phyloP scores from a whole-genome alignment of 768 basidiomycete species.

The Dacryopinax spathularia region DNA sequence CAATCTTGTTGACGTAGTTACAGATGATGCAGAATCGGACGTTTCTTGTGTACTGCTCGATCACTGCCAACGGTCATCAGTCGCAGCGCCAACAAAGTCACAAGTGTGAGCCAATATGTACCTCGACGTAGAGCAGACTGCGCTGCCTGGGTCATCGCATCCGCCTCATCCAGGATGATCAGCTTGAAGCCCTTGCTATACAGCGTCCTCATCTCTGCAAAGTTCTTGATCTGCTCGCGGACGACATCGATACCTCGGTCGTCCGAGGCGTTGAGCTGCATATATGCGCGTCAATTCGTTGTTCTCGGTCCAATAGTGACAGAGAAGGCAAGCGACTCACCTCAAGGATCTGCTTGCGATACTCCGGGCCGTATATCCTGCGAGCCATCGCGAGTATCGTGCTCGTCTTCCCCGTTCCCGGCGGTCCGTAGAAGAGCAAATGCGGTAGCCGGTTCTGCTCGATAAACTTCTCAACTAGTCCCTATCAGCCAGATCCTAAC shows the following conservation, averaged over 20 bases:
- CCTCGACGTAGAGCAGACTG: slow-evolving; percentile 87
- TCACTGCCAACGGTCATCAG: slow-evolving; percentile 43
- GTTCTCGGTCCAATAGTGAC: too few species aligned
- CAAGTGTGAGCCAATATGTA: slow-evolving; percentile 13
- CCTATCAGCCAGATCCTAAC: background rate
- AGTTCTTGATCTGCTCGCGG: slow-evolving; percentile 96
- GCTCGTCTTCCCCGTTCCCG: slow-evolving; percentile 96
- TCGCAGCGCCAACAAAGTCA: background rate
- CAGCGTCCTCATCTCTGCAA: slow-evolving; percentile 86
- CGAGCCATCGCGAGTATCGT: slow-evolving; percentile 93
- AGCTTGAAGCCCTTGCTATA: slow-evolving; percentile 87
- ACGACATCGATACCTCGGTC: slow-evolving; percentile 98
- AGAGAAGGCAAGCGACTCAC: slow-evolving; percentile 27
- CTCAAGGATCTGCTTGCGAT: slow-evolving; percentile 86
- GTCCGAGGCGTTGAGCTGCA: slow-evolving; percentile 89
- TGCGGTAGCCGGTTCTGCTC: slow-evolving; percentile 89
- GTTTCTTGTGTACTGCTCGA: slow-evolving; percentile 97
- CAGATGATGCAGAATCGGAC: slow-evolving; percentile 99
- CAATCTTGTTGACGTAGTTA: slow-evolving; percentile 99
- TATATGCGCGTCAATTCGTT: background rate
- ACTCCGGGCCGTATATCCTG: slow-evolving; percentile 77
- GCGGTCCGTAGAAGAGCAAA: slow-evolving; percentile 92
- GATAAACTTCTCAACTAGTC: slow-evolving; percentile 86
- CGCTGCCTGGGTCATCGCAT: slow-evolving; percentile 99
- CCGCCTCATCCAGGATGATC: slow-evolving; percentile 97